Evolutionary conservation across 2,329 filamentous ascomycete genomes (phyloP).

Genomic region (Aspergillus alliaceus): DNA sequence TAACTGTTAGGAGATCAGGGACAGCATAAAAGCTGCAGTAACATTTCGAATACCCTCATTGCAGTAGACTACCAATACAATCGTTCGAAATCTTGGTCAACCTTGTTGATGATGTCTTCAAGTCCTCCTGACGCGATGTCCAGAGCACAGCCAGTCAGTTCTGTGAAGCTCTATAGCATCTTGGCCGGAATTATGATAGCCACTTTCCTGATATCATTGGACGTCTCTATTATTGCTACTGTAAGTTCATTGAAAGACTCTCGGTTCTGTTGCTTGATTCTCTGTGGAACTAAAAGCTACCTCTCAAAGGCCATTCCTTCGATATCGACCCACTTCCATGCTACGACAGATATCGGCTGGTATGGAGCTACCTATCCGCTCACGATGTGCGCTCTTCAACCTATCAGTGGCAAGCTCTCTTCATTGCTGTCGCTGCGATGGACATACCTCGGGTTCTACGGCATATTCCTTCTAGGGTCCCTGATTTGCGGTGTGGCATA

Average conservation of each 20-base stretch:
- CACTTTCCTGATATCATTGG: slow-evolving; percentile 4
- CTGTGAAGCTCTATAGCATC: background rate
- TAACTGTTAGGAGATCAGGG: background rate
- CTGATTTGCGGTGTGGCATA: slow-evolving; percentile 8
- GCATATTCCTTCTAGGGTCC: slow-evolving; percentile 9
- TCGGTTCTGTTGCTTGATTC: background rate
- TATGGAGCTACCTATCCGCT: slow-evolving; percentile 7
- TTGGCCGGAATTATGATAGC: slow-evolving; percentile 1
- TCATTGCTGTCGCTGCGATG: background rate
- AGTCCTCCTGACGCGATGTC: slow-evolving; percentile 2
- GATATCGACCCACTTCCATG: slow-evolving; percentile 3
- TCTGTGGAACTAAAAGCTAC: background rate
- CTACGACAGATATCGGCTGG: slow-evolving; percentile 6
- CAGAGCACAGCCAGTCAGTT: background rate
- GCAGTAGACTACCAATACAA: background rate
- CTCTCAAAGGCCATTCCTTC: slow-evolving; percentile 5
- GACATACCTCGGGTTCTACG: slow-evolving; percentile 4
- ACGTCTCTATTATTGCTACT: slow-evolving; percentile 6
- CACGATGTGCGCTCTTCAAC: slow-evolving; percentile 6
- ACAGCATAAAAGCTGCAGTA: slow-evolving; percentile 2
- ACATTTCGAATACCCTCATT: background rate
- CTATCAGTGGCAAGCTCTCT: slow-evolving; percentile 4
- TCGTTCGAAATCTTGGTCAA: background rate
- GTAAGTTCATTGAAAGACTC: background rate
- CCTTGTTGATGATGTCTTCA: slow-evolving; percentile 3